Base-by-base conservation (phyloP, 2,329 filamentous ascomycete species). In the Ceratocystis variospora region DNA sequence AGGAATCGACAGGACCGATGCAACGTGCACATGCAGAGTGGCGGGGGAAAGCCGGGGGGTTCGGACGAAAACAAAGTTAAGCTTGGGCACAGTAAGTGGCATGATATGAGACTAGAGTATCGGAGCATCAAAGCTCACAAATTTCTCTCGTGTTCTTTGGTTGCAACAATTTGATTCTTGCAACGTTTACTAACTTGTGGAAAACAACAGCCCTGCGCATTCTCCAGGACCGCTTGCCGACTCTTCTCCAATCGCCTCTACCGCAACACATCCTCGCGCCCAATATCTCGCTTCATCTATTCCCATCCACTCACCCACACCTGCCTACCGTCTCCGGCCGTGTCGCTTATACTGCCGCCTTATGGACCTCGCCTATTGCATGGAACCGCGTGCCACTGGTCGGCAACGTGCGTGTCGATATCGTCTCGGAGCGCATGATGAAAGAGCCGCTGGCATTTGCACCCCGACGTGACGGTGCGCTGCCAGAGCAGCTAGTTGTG, bases 301-400 rank as follows among this genome's bases (percentile, higher is more conserved):
- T 88, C 74, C 86, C 86, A 46, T 84, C 85, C 33, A 94, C 89
- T 0, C 89, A 95, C 72, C 90, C 89, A 2, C 88, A 93, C 74
- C 88, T 99, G 2, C 94, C 94, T 44, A 88, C 86, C n/a, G 94
- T 97, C 50, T 90, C 89, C 33, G 94, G 94, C 64, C 85, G 89
- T 61, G 88, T 96, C 45, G 88, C 90, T 61, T 99, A 99, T 75
- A 88, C 88, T 45, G 93, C 94, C 19, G 94, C 94, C 2, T 80
- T 99, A 46, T 97, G 92, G 92, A 96, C 94, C 0, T 91, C 92
- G 0, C 94, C 94, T 0, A 87, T 99, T 63, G 93, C 92, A 37
- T 99, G 94, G 94, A 95, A 95, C 72, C 85, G 89, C 33, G 82
- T 99, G 0, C 94, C 94, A 1, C 84, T 97, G 22, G 83, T 96